Evolutionary conservation across 768 basidiomycete species (phyloP), one percentile per base, ranked within the genome.

Genomic region (Xerocomus brunneocitrinus): DNA sequence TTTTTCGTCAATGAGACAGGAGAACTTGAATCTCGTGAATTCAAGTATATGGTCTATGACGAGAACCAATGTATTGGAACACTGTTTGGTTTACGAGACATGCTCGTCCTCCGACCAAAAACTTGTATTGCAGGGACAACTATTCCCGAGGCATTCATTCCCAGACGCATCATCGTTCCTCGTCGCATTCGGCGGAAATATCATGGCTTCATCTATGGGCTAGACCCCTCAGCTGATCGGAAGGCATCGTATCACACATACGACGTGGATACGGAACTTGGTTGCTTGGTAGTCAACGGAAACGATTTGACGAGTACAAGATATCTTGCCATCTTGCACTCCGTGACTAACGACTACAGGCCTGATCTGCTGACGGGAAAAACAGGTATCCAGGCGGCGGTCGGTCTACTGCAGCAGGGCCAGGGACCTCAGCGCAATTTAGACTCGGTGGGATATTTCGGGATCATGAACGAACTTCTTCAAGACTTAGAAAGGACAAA

Each of bases 281-380:
- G 68, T 32, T 59, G 61, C 28, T 53, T 73, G 12, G 38, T 16
- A 19, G 19, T 19, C 19, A 19, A 19, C 2, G 64, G 66, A 4
- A 58, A 62, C 39, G 64, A 52, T 12, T 44, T 69, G 32, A 48
- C 30, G 1, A 62, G 66, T 55, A 55, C 55, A 38, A 60, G 76
- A 14, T 76, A 66, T 55, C 68, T 63, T 44, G 65, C 69, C 3
- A 72, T 74, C 42, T 63, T 80, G 7, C 79, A 80, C 50, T 71
- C 72, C 6, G 45, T 73, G 16, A 78, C 72, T 0, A 72, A 72
- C 30, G 67, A 68, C 38, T 65, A 64, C 27, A 60, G 73, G 3
- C 66, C 70, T 1, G 79, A 80, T 57, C 75, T 76, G 0, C 62
- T 80, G 36, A 75, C 73, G 0, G 55, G 55, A 62, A 70, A 70